Base-by-base conservation (phyloP, 2,329 filamentous ascomycete genomes). In the Juglanconis oblonga region DNA sequence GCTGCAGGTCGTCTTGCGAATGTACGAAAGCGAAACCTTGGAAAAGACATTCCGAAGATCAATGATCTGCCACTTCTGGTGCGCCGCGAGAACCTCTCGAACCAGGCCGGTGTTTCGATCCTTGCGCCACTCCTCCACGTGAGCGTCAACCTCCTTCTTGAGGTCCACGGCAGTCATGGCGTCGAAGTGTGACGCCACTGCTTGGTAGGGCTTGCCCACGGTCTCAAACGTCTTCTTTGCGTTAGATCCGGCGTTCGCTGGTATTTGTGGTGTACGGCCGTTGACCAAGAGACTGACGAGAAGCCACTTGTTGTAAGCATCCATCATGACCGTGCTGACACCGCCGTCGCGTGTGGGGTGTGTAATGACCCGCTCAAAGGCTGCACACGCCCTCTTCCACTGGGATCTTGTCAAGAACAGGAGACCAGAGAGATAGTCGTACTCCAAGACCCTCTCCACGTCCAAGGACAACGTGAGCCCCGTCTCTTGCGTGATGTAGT, bases 231-330 rank as follows among this genome's bases (percentile, higher is more conserved):
- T 71, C 68, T 84, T 87, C 62, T 82, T 76, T 1, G 85, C 81
- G 24, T 75, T 72, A 2, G 72, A 62, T 53, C 81, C 79, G 7
- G 84, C 82, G 51, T 84, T 82, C 44, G 80, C 77, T 1, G 90
- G 89, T 9, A 85, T 70, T 0, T 73, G 66, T 2, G 77, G 76
- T 4, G 79, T 77, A 67, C 79, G 84, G 65, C 92, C 93, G 56
- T 87, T 77, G 6, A 84, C 79, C 17, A 99, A 77, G 57, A 97
- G 80, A 56, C 87, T 86, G 9, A 92, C 82, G 14, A 99, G 77
- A 8, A 96, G 71, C 90, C 92, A 97, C 74, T 94, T 96, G 76
- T 94, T 96, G 79, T 96, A 94, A 5, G 91, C 91, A 65, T 97
- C 92, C 4, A 90, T 80, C 89, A 95, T 95, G 54, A 96, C 81